phyloP scores from a whole-genome alignment of 2,329 filamentous ascomycete genomes.

The Diatrype stigma region DNA sequence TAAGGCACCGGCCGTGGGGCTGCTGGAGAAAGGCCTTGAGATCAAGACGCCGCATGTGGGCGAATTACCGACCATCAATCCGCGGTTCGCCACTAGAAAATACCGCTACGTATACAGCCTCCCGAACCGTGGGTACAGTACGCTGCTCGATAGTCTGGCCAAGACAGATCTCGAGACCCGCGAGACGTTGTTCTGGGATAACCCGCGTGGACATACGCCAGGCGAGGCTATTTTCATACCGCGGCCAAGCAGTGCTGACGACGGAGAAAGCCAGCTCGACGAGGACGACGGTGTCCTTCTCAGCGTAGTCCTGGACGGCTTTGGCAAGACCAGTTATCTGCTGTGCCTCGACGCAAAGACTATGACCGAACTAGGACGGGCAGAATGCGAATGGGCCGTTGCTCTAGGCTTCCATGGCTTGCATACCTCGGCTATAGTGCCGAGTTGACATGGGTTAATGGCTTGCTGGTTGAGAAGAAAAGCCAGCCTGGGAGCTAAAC shows the following conservation, averaged over 20 bases:
- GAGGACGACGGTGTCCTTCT: constrained; percentile 47
- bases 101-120: constrained; percentile 61
- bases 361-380: constrained; percentile 60
- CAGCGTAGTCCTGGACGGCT: constrained; percentile 60
- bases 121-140: constrained; percentile 52
- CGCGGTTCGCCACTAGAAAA: constrained; percentile 43
- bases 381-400: constrained; percentile 57
- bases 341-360: constrained; percentile 60
- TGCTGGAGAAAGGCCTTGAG: constrained; percentile 33
- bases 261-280: constrained; percentile 28
- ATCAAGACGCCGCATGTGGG: constrained; percentile 52
- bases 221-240: constrained; percentile 67
- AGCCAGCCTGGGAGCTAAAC: too few relatives aligned
- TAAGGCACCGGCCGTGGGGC: neutral
- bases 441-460: too few relatives aligned
- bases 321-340: constrained; percentile 57
- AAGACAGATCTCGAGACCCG: constrained; percentile 61
- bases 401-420: constrained; percentile 63
- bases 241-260: constrained; percentile 30
- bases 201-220: constrained; percentile 56
- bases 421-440: constrained; percentile 26
- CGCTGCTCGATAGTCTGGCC: constrained; percentile 57
- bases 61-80: constrained; percentile 66
- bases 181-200: constrained; percentile 52
- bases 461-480: too few relatives aligned